Evolutionary conservation across 305 asterid species (phyloP).

Genomic region (Ilex paraguariensis): DNA sequence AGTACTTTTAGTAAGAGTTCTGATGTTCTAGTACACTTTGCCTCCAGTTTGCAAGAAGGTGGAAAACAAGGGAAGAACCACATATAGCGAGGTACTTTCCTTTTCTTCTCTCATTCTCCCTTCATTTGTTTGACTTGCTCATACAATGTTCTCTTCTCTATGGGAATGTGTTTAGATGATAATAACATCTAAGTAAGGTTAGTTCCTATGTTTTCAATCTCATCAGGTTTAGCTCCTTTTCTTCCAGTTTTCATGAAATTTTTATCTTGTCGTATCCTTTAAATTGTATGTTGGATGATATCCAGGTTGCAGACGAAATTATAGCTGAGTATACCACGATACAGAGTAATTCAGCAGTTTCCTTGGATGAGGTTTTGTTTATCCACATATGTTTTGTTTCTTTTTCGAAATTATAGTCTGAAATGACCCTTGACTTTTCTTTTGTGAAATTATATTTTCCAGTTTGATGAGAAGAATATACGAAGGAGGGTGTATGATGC

Average conservation of each 20-base stretch:
- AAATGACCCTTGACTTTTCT: slow-evolving; percentile 5
- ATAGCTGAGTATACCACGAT: slow-evolving; percentile 46
- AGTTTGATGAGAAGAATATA: slow-evolving; percentile 58
- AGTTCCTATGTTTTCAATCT: background rate
- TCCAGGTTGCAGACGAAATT: slow-evolving; percentile 65
- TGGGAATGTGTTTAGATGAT: background rate
- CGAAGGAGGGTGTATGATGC: slow-evolving; percentile 67
- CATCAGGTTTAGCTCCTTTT: slow-evolving; percentile 1
- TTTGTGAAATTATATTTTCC: slow-evolving; percentile 7
- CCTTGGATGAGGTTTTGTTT: slow-evolving; percentile 43
- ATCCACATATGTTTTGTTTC: slow-evolving; percentile 7
- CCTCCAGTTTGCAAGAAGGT: slow-evolving; percentile 56
- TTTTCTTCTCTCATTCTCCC: slow-evolving; percentile 1
- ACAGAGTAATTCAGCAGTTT: slow-evolving; percentile 18
- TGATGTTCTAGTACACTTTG: background rate
- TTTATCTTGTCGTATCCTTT: too few species aligned
- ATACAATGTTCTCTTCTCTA: background rate
- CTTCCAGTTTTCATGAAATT: slow-evolving; percentile 6
- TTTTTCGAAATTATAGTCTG: slow-evolving; percentile 11
- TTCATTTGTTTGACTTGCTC: slow-evolving; percentile 4
- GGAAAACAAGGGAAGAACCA: slow-evolving; percentile 57
- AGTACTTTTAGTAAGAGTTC: too few species aligned
- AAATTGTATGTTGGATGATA: background rate
- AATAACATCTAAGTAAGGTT: too few species aligned
- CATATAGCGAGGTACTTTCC: slow-evolving; percentile 42